phyloP scores from a whole-genome alignment of 2,329 filamentous ascomycete species.

The Ophiostoma piceae region DNA sequence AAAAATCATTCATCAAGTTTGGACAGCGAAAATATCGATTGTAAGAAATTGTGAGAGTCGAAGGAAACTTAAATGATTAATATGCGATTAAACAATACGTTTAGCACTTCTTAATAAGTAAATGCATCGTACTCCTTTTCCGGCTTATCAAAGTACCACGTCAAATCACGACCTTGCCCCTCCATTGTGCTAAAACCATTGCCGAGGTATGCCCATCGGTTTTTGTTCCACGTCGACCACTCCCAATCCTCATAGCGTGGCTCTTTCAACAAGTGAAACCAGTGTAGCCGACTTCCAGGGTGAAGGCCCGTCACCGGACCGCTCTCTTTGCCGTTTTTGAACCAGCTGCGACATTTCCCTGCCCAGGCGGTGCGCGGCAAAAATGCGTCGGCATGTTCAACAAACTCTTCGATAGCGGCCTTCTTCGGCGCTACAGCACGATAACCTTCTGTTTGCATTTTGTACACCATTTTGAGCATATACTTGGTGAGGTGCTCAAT shows the following conservation, averaged over 20 bases:
- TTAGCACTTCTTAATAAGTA: background rate
- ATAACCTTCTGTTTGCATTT: constrained; percentile 33
- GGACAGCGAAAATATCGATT: too few relatives aligned
- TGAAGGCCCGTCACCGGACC: constrained; percentile 25
- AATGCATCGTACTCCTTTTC: constrained; percentile 47
- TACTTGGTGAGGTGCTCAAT: constrained; percentile 32
- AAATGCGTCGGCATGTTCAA: constrained; percentile 33
- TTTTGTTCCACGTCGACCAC: constrained; percentile 42
- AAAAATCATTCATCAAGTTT: too few relatives aligned
- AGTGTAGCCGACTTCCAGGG: constrained; percentile 27
- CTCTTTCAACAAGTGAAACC: constrained; percentile 25
- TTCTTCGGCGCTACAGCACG: constrained; percentile 26
- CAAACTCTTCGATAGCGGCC: constrained; percentile 28
- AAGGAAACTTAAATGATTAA: background rate
- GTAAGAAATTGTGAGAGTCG: too few relatives aligned
- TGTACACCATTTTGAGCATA: constrained; percentile 31
- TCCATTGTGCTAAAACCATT: constrained; percentile 43
- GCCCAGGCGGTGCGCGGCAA: constrained; percentile 33
- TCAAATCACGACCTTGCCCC: constrained; percentile 39
- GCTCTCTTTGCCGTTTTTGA: constrained; percentile 28
- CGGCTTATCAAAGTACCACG: constrained; percentile 43
- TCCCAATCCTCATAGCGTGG: constrained; percentile 27
- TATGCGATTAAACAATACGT: background rate
- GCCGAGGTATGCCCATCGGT: constrained; percentile 41
- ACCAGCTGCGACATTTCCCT: constrained; percentile 32